Conservation (phyloP, 2,329 filamentous ascomycete genomes). For the Phialocephala subalpina region DNA sequence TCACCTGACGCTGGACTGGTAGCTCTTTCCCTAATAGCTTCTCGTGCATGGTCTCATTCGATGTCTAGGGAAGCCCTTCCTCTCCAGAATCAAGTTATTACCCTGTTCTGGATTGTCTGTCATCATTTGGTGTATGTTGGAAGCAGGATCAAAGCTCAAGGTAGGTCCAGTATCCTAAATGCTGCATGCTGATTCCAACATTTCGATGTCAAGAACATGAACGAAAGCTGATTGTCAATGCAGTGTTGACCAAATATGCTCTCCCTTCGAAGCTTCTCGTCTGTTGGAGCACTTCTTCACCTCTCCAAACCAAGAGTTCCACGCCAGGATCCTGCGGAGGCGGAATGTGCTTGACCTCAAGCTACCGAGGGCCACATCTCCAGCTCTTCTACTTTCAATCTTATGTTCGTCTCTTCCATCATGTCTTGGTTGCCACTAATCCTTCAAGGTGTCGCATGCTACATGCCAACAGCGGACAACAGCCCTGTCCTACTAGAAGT, state of each 20-base stretch:
- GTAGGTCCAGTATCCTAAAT: background rate
- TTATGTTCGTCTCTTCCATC: slow-evolving; percentile 1
- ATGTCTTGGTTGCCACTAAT: background rate
- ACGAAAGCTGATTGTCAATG: background rate
- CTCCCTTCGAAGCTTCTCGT: slow-evolving; percentile 3
- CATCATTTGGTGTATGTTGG: slow-evolving; percentile 4
- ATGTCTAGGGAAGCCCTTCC: background rate
- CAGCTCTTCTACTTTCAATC: slow-evolving; percentile 5
- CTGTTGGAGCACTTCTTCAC: slow-evolving; percentile 11
- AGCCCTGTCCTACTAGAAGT: background rate
- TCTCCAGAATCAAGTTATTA: background rate
- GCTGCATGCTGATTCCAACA: background rate
- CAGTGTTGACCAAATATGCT: background rate
- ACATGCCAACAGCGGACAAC: slow-evolving; percentile 7
- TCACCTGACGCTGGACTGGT: background rate
- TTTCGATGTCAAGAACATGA: background rate
- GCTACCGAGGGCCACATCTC: background rate
- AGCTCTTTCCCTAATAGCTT: background rate
- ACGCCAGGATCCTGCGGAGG: slow-evolving; percentile 5
- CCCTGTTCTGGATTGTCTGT: slow-evolving; percentile 6
- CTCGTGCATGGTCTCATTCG: background rate
- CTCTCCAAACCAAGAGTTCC: slow-evolving; percentile 13
- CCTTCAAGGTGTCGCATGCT: slow-evolving; percentile 3
- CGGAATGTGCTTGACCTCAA: slow-evolving; percentile 9
- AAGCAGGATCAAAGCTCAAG: background rate